A percentile compares a stretch with the other conserved stretches of the same genome.
phyloP scores from a whole-genome alignment of 192 early-diverging fungal species.

The Umbelopsis isabellina region DNA sequence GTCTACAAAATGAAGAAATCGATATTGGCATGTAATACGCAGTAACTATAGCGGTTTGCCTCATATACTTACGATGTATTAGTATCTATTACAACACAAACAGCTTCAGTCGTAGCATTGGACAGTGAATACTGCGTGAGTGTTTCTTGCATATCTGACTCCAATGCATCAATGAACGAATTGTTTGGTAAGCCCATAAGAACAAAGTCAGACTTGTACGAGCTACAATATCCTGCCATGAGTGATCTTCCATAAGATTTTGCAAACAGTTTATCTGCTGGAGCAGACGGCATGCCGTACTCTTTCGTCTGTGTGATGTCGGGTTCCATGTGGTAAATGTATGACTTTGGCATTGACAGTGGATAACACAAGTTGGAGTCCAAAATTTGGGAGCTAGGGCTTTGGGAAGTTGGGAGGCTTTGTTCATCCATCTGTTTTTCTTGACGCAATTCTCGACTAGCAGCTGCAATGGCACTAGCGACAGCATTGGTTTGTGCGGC shows the following conservation, averaged over 20 bases:
- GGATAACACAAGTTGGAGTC: slow-evolving; percentile 1
- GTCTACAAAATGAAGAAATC: slow-evolving; percentile 24
- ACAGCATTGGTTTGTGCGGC: slow-evolving; percentile 1
- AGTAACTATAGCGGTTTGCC: background rate
- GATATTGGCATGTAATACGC: slow-evolving; percentile 24
- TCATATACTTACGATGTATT: slow-evolving; percentile 40
- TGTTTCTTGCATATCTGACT: slow-evolving; percentile 47
- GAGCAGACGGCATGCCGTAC: slow-evolving; percentile 28
- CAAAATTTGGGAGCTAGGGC: background rate
- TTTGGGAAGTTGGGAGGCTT: background rate
- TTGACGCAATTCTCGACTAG: slow-evolving; percentile 5
- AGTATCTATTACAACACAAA: slow-evolving; percentile 50
- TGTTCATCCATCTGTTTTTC: background rate
- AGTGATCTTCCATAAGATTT: slow-evolving; percentile 63
- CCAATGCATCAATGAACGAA: slow-evolving; percentile 25
- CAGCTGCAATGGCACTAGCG: slow-evolving; percentile 7
- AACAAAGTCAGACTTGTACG: slow-evolving; percentile 60
- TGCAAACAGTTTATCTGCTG: slow-evolving; percentile 51
- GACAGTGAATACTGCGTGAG: slow-evolving; percentile 39
- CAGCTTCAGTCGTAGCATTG: slow-evolving; percentile 33
- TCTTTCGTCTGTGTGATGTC: slow-evolving; percentile 39
- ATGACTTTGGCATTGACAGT: slow-evolving; percentile 29
- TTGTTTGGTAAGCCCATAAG: slow-evolving; percentile 55
- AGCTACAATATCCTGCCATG: slow-evolving; percentile 56
- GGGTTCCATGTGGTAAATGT: slow-evolving; percentile 39